Evolutionary conservation across 2,329 filamentous ascomycete species (phyloP), one percentile per base, ranked within the genome.

Genomic region (Xylaria sp.): DNA sequence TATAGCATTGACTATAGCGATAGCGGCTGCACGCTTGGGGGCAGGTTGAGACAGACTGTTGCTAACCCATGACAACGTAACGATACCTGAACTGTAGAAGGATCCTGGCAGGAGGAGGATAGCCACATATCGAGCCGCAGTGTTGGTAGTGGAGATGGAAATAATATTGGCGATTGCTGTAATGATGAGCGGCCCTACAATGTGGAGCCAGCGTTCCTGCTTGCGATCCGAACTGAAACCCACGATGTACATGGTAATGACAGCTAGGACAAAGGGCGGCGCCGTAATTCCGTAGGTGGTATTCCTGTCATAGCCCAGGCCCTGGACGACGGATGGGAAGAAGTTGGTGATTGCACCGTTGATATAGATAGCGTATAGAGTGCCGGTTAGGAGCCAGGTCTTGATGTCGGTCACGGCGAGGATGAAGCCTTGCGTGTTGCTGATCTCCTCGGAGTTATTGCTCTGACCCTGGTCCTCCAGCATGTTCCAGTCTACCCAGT

Each of bases 231-330:
- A 74, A 60, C 74, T 67, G 43, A 69, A 74, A 43, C 74, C 71
- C 65, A 73, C 72, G 35, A 73, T 14, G 47, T 75, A 68, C 70
- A 76, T 76, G 54, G 66, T 66, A 51, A 75, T 31, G 15, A 73
- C 72, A 50, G 72, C 73, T 14, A 75, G 65, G 28, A 75, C 45
- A 60, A 71, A 75, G 1, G 73, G 73, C 3, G 73, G 73, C 15
- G 67, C 68, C 6, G 66, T 72, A 8, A 73, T 67, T 3, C 64
- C 54, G 12, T 63, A 64, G 1, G 62, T 68, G 15, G 63, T 70
- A 35, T 59, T 72, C 19, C 63, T 74, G 77, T 78, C 63, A 80
- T 81, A 64, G 78, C 82, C 58, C 74, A 80, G 71, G 75, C 81
- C 69, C 78, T 80, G 55, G 77, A 77, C 70, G 76, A 84, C 70